Evolutionary conservation across 495 filamentous ascomycete genomes (phyloP), one percentile per base, ranked within the genome.

Genomic region (Neurospora tetraspora): DNA sequence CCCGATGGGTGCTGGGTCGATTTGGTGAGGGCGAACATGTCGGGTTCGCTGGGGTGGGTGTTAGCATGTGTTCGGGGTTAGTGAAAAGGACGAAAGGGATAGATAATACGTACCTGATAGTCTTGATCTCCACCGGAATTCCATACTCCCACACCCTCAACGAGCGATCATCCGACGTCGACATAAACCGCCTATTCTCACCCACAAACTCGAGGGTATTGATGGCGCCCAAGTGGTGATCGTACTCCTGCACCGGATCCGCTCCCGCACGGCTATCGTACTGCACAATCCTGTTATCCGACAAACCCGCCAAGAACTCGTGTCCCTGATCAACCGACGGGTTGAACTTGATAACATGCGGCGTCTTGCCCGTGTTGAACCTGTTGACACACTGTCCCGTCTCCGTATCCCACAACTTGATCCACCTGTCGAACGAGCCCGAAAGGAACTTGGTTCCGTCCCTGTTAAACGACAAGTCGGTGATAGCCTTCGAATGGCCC

Each of bases 341-440:
- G 82, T 98, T 95, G 89, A 98, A 97, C 74, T 91, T 90, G 77
- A 98, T 86, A 72, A 97, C 95, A 78, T 99, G 96, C 5, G 96
- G 95, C 5, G 94, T 97, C 83, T 96, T 96, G 80, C 94, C 94
- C 8, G 92, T 94, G 31, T 90, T 92, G 85, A 96, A 98, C 69
- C 92, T 91, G 72, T 89, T 90, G 61, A 96, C 77, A 77, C 94
- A 98, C 76, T 89, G 85, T 9, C 96, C 96, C 36, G 94, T 97
- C 82, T 99, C 96, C 11, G 94, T 97, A 80, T 98, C 96, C 96
- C 96, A 99, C 69, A 98, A 86, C 83, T 98, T 97, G 82, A 98
- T 97, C 81, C 92, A 90, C 68, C 94, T 90, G 78, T 99, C 96
- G 81, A 94, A 98, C 65, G 91, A 93, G 23, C 91, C 92, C n/a